These are phyloP conservation scores for Plasmodium ovale DNA, from an alignment of 169 alveolate species.

Conservation along the genomic window DNA sequence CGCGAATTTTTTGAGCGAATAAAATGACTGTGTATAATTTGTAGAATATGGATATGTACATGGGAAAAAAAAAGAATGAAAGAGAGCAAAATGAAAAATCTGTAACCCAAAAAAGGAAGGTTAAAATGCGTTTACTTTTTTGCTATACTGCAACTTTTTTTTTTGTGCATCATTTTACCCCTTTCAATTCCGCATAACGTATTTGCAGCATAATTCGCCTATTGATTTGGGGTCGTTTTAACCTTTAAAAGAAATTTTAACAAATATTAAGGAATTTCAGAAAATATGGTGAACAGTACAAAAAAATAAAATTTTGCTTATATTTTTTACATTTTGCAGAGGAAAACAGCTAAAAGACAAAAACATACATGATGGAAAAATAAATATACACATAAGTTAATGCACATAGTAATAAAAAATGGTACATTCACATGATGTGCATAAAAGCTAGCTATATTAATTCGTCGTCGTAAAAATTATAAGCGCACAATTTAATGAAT, in stretches of 20 bases:
- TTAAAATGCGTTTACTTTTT: background rate
- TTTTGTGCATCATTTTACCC: background rate
- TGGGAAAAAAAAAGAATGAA: background rate
- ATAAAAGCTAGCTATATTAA: no score
- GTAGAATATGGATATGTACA: background rate
- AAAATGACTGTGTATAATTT: background rate
- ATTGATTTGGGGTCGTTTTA: background rate
- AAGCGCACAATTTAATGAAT: background rate
- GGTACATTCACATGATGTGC: no score
- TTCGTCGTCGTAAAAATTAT: background rate
- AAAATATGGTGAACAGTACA: background rate
- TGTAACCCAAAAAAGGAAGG: background rate
- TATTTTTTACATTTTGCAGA: no score
- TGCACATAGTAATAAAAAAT: no score
- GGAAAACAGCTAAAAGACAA: background rate
- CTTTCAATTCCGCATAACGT: background rate
- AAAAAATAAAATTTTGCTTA: background rate
- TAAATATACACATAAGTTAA: background rate
- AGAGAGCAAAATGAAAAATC: background rate
- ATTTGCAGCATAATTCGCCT: background rate
- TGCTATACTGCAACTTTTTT: background rate
- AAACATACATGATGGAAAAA: background rate
- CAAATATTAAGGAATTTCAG: background rate
- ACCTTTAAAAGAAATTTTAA: background rate
- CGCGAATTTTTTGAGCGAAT: background rate